Percentiles rank a stretch among this genome's conserved stretches.
These are phyloP conservation scores for Pneumocystis jirovecii DNA, from an alignment of 1,139 yeast species.

Conservation along the genomic window DNA sequence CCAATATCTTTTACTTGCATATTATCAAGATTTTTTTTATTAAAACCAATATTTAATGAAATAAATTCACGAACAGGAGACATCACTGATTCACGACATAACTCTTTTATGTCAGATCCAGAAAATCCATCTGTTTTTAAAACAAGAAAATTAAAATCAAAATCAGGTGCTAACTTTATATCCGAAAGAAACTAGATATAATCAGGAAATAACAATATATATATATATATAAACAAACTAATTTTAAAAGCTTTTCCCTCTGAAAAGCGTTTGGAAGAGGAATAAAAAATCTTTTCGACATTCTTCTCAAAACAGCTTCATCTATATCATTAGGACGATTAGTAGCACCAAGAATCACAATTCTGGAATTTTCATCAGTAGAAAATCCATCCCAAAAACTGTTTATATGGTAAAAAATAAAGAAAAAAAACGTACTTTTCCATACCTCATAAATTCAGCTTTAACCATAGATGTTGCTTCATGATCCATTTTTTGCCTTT, in stretches of 20 bases:
- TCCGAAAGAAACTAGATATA: constrained; percentile 31
- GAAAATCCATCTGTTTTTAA: constrained; percentile 57
- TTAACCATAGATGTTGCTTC: constrained; percentile 91
- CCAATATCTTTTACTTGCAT: not conserved
- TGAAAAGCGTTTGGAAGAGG: constrained; percentile 57
- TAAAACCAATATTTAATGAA: not conserved
- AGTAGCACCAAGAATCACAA: constrained; percentile 88
- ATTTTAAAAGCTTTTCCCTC: constrained; percentile 50
- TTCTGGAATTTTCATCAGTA: constrained; percentile 41
- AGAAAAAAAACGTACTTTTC: not conserved
- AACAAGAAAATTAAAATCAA: constrained; percentile 50
- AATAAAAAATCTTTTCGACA: constrained; percentile 82
- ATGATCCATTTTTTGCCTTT: constrained; percentile 61
- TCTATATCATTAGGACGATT: constrained; percentile 87
- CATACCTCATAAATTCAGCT: constrained; percentile 69
- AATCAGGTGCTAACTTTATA: constrained; percentile 44
- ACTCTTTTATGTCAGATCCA: constrained; percentile 83
- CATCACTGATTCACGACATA: constrained; percentile 88
- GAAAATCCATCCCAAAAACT: constrained; percentile 82
- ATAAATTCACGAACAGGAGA: constrained; percentile 78
- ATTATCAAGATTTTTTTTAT: not conserved
- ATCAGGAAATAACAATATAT: not conserved
- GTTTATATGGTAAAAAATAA: constrained; percentile 18
- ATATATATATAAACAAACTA: constrained; percentile 27
- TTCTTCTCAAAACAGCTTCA: constrained; percentile 75